These are phyloP conservation scores for Leptographium wingfieldii DNA, from an alignment of 2,329 filamentous ascomycete species.

Conservation along the genomic window DNA sequence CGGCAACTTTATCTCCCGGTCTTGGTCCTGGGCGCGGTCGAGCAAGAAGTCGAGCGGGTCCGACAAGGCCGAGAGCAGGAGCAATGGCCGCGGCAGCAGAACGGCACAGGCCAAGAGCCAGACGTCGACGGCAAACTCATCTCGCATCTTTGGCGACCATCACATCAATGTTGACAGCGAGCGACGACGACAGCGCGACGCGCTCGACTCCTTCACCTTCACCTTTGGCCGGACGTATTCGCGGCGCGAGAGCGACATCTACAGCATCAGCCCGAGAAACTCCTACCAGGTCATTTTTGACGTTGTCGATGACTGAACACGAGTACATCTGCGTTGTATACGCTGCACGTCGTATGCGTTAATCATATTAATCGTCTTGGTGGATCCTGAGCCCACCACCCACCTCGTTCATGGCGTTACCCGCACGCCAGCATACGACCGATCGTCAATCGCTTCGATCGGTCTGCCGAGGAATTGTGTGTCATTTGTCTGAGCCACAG, in stretches of 20 bases:
- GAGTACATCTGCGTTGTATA: not conserved
- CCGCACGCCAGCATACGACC: not conserved
- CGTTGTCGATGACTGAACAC: not conserved
- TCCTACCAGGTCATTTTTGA: constrained; percentile 23
- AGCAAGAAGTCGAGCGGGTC: constrained; percentile 1
- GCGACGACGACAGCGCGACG: constrained; percentile 31
- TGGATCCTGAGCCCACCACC: not conserved
- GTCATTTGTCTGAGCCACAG: not conserved
- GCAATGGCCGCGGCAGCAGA: not conserved
- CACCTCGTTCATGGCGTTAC: not conserved
- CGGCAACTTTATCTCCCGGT: not conserved
- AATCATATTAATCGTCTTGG: not conserved
- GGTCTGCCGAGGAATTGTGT: not conserved
- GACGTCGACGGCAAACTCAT: not conserved
- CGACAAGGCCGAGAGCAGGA: not conserved
- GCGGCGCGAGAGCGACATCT: constrained; percentile 10
- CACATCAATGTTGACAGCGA: constrained; percentile 8
- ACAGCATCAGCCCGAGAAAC: constrained; percentile 31
- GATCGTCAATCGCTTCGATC: not conserved
- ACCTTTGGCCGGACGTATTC: constrained; percentile 26
- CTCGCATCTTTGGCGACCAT: no score
- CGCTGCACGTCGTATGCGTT: no score
- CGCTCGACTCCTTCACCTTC: constrained; percentile 32
- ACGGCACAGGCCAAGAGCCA: not conserved
- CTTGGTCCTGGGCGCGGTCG: constrained; percentile 7